A percentile compares a stretch with the other conserved stretches of the same genome.
phyloP scores from a whole-genome alignment of 2,329 filamentous ascomycete genomes.

The Plenodomus tracheiphilus region DNA sequence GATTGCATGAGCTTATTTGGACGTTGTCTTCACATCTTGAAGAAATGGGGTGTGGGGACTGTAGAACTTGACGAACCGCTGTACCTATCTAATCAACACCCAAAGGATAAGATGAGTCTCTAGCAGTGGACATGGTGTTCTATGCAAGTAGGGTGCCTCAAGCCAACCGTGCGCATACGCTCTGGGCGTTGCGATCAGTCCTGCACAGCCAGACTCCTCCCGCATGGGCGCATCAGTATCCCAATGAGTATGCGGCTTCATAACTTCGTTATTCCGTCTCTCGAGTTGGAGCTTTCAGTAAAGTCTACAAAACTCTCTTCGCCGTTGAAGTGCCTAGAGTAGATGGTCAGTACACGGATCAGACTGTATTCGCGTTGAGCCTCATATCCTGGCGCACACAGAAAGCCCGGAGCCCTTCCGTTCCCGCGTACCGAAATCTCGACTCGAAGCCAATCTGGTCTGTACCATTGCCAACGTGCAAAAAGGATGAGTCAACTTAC shows the following conservation, averaged over 20 bases:
- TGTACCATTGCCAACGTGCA: not conserved
- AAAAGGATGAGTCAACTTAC: conserved; percentile 52
- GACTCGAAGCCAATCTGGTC: too few relatives aligned
- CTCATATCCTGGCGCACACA: too few relatives aligned
- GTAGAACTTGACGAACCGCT: not conserved
- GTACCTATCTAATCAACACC: too few relatives aligned
- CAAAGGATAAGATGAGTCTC: not conserved
- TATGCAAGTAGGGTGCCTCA: not conserved
- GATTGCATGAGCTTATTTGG: conserved; percentile 3
- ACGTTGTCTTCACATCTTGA: not conserved
- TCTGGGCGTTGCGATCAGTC: too few relatives aligned
- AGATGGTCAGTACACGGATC: not conserved
- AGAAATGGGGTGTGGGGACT: not conserved
- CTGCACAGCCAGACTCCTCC: too few relatives aligned
- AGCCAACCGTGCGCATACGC: too few relatives aligned
- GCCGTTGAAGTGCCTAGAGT: conserved; percentile 40
- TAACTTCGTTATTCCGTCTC: conserved; percentile 26
- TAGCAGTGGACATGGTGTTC: not conserved
- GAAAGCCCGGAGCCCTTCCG: too few relatives aligned
- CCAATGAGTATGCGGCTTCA: conserved; percentile 9
- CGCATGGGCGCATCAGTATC: too few relatives aligned
- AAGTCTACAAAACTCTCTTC: conserved; percentile 43
- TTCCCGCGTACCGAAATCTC: too few relatives aligned
- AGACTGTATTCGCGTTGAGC: conserved; percentile 11
- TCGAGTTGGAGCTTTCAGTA: conserved; percentile 20